Base-by-base conservation (phyloP, 202 grass and related monocot species). In the Schoenoplectus triqueter region DNA sequence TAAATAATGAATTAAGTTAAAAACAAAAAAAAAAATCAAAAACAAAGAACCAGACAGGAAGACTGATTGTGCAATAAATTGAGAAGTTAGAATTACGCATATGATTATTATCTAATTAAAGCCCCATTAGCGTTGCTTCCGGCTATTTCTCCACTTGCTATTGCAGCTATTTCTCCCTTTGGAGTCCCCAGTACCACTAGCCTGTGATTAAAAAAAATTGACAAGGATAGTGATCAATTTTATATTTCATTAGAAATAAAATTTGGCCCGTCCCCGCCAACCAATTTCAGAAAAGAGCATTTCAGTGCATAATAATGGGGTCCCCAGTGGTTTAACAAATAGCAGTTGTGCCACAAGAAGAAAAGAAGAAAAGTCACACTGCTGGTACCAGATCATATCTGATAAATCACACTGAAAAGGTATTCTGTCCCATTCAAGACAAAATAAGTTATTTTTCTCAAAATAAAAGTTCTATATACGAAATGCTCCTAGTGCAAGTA, bases 41-140 rank as follows among this genome's bases (percentile, higher is more conserved):
- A 31, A 31, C 31, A 31, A 31, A 31, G 31, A 31, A 31, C 31
- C 31, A 31, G 31, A 69, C 59, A 40, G 19, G 48, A 60, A 18
- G 14, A 50, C 54, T 69, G 47, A 54, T 68, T 83, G 31, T 31
- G 65, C 22, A 83, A 56, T 83, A 83, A 83, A 83, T 15, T 6
- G 48, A 57, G 2, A 70, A 56, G 50, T 83, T 83, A 83, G 63
- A 82, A 52, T 22, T 67, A 67, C 3, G 46, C 20, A 64, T 70
- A 51, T 15, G 3, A 70, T 66, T 66, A 49, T 59, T 59, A 59
- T 31, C 31, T 31, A 67, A 67, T 83, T 40, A 83, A 46, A 57
- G 7, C 45, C 8, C 64, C 13, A 13, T 82, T n/a, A 82, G 4
- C 57, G 21, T 70, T 55, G 81, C 64, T 83, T 83, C 47, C 48